phyloP scores from a whole-genome alignment of 129 eudicot genomes.

The Tanacetum coccineum region DNA sequence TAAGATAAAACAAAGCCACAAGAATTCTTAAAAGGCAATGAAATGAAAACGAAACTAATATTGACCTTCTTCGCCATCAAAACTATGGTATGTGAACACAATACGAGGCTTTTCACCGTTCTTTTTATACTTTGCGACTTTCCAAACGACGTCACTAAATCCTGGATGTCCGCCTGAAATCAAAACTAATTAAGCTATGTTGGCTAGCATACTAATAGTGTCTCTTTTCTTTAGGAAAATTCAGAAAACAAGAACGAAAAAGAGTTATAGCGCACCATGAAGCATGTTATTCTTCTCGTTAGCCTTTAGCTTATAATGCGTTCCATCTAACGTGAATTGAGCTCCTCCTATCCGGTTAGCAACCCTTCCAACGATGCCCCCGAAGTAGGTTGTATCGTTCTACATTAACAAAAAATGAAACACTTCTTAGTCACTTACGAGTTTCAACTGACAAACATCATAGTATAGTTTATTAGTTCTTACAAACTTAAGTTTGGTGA shows the following conservation, averaged over 20 bases:
- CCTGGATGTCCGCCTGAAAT: conserved; percentile 44
- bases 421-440: background rate
- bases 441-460: background rate
- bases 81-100: conserved; percentile 33
- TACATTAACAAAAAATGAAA: conserved; percentile 17
- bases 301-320: conserved; percentile 54
- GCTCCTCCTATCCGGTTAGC: conserved; percentile 85
- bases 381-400: conserved; percentile 60
- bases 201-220: too few relatives aligned
- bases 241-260: background rate
- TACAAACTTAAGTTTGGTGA: too few relatives aligned
- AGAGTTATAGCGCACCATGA: conserved; percentile 44
- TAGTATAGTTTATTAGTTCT: background rate
- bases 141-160: conserved; percentile 47
- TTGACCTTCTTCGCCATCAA: conserved; percentile 51
- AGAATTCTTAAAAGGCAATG: conserved; percentile 8
- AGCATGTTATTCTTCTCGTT: conserved; percentile 61
- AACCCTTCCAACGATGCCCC: conserved; percentile 69
- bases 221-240: too few relatives aligned
- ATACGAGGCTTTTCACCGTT: conserved; percentile 23
- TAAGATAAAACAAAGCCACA: background rate
- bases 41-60: background rate
- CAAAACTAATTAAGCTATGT: background rate
- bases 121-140: conserved; percentile 27
- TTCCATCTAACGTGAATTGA: conserved; percentile 58